Conservation (phyloP, 768 basidiomycete genomes). For the Collybiopsis confluens region DNA sequence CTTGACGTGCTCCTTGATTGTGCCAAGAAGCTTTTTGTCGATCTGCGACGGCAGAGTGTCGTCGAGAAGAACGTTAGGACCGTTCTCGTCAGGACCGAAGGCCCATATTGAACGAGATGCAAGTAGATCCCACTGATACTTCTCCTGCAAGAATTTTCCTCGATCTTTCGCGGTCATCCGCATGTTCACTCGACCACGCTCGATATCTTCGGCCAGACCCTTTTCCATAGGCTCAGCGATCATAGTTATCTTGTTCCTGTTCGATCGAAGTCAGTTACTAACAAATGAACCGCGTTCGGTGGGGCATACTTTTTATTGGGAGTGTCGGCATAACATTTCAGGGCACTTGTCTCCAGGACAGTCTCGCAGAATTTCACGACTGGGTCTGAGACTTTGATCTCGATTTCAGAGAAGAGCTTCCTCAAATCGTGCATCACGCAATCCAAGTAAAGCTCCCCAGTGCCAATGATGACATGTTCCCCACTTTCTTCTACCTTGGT, state of each 20-base stretch:
- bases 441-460: conserved; percentile 95
- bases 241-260: conserved; percentile 96
- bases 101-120: conserved; percentile 99
- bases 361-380: conserved; percentile 99
- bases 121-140: conserved; percentile 97
- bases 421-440: conserved; percentile 96
- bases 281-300: conserved; percentile 1
- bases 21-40: conserved; percentile 87
- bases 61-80: conserved; percentile 90
- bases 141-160: conserved; percentile 93
- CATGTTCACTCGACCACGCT: conserved; percentile 89
- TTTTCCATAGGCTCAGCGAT: conserved; percentile 97
- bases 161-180: conserved; percentile 93
- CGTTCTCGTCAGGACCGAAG: conserved; percentile 95
- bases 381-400: conserved; percentile 99
- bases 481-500: conserved; percentile 99
- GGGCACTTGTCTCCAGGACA: conserved; percentile 92
- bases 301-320: conserved; percentile 91
- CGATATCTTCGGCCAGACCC: conserved; percentile 95
- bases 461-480: conserved; percentile 95
- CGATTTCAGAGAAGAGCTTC: conserved; percentile 91
- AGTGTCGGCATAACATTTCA: conserved; percentile 99
- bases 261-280: conserved; percentile 1
- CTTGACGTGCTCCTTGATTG: conserved; percentile 92
- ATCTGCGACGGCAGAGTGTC: conserved; percentile 96